Base-by-base conservation (phyloP, 257 asterid genomes). In the Solanum rostratum region DNA sequence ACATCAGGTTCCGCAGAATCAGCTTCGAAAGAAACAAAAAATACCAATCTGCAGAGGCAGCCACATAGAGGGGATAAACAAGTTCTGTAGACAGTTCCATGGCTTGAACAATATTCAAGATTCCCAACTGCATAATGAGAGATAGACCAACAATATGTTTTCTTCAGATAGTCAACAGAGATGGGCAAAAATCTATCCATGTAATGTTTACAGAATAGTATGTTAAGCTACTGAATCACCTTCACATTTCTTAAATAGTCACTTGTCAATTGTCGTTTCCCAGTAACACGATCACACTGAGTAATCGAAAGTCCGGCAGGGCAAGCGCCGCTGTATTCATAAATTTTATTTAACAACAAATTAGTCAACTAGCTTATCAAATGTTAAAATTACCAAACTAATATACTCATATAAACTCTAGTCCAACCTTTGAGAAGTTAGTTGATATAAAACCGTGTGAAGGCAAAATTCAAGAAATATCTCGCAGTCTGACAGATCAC, bases 381-480 rank as follows among this genome's bases (percentile, higher is more conserved):
- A 33, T 74, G 39, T 74, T 22, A 69, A 45, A 33, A 57, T 53
- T 45, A 73, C 68, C 68, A 71, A 82, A 46, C 39, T 82, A 68
- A 15, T 9, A 37, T 8, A 81, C 66, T 7, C 27, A 39, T 13
- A 84, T 71, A 37, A 65, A 37, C 37, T 83, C 60, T 62, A 55
- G 10, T 73, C 91, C 80, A 85, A 96, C 99, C 98, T 92, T 87
- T 91, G 94, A 86, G 97, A 81, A 80, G 92, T 84, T 84, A 95
- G 94, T 88, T 95, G 99, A 87, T 93, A 96, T 86, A 96, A 88
- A 89, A 95, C 89, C 85, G 90, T 91, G 57, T 92, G 97, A 86
- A 96, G 98, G 90, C 97, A 91, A 91, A 93, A 96, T 57, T 96
- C 99, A 80, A 94, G 92, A 89, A 96, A 92, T 89, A 91, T 92